Evolutionary conservation across 768 basidiomycete genomes (phyloP).

Genomic region (Russula compacta): DNA sequence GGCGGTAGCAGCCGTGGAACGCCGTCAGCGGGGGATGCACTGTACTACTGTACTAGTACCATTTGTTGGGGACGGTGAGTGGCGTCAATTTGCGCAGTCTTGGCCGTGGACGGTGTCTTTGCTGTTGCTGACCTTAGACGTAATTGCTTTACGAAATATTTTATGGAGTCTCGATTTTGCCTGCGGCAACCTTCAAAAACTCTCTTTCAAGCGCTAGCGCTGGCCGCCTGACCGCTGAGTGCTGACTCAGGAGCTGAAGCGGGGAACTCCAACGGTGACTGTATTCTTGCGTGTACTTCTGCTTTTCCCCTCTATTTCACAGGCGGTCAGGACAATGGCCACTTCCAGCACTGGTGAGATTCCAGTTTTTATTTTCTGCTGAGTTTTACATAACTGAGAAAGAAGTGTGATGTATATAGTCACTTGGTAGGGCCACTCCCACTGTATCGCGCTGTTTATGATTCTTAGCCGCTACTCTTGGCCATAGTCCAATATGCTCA

Average conservation of each 20-base stretch:
- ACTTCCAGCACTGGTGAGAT: conserved; percentile 7
- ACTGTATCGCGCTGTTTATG: neutral
- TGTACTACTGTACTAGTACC: too few species aligned
- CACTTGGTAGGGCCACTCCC: conserved; percentile 6
- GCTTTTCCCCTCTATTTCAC: neutral
- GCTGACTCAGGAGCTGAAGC: too few species aligned
- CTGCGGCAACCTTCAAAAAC: neutral
- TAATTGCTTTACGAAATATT: neutral
- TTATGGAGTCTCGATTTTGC: too few species aligned
- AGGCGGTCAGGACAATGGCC: conserved; percentile 1
- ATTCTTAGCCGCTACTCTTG: neutral
- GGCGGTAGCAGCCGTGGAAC: too few species aligned
- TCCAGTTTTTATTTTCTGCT: neutral
- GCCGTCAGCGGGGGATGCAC: too few species aligned
- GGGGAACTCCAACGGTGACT: neutral
- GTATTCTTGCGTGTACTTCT: too few species aligned
- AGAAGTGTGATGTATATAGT: neutral
- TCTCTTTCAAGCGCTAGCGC: neutral
- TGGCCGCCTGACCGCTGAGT: too few species aligned
- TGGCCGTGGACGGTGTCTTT: neutral
- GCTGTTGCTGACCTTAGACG: neutral
- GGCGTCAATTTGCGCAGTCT: too few species aligned
- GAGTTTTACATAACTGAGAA: neutral
- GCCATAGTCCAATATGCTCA: conserved; percentile 13
- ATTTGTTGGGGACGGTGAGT: too few species aligned